Base-by-base conservation (phyloP, 1,284 basidiomycete genomes). In the Pyrrhoderma noxium region DNA sequence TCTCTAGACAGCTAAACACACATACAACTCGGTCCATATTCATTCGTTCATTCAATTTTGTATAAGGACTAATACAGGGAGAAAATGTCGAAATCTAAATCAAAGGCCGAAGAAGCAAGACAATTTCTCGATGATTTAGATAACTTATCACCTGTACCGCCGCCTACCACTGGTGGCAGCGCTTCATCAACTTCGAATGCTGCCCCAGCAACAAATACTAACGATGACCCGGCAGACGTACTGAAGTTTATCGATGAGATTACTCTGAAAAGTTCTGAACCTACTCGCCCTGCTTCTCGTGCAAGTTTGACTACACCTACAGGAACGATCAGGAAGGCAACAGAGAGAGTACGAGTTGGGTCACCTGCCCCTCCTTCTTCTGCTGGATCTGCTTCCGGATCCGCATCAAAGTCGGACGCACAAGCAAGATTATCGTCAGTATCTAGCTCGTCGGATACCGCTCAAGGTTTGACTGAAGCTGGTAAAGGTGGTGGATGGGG, bases 241-340 rank as follows among this genome's bases (percentile, higher is more conserved):
- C 79, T 94, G 40, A 93, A 92, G 21, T 95, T 94, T 71, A 80
- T 96, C 49, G 91, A 96, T 67, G 91, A 95, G 67, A 91, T 95
- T 60, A 93, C 90, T 0, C 89, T 90, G 75, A 93, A 92, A 69
- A 85, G 81, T 64, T 74, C 82, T 3, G 87, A 88, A 59, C 84
- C 85, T 2, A 79, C 80, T 8, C 70, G 80, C 8, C 80, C 80
- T 2, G 62, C 70, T 44, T 86, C 85, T 35, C 76, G 86, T 45
- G 76, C 82, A 39, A 78, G 80, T 16, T 36, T 52, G 9, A 27
- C 44, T 13, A 88, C 43, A 23, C 43, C 49, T 18, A 41, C 84
- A 1, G 85, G 85, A 1, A 78, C 81, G 3, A 64, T 89, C 38
- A 73, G 83, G 58, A 89, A 88, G 71, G 83, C 80, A 59, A 85